These are phyloP conservation scores for Papilionanthe hybrid DNA, from an alignment of 116 monocot genomes.

Conservation along the genomic window DNA sequence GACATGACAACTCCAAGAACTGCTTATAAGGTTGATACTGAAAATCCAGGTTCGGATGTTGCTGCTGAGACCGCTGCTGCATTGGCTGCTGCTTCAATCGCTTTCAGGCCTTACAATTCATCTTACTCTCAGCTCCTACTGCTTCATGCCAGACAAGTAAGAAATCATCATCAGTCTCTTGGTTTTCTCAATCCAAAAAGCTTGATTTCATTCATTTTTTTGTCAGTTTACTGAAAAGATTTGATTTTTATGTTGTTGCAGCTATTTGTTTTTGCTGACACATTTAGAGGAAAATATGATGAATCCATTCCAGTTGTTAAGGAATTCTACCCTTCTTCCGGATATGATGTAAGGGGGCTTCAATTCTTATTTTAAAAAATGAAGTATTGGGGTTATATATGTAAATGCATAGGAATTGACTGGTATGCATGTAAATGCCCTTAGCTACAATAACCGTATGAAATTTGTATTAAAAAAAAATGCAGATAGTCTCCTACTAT, in stretches of 20 bases:
- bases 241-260: conserved; percentile 14
- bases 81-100: conserved; percentile 72
- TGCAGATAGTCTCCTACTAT: too few relatives aligned
- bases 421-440: too few relatives aligned
- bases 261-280: conserved; percentile 87
- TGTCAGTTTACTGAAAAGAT: background rate
- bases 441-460: too few relatives aligned
- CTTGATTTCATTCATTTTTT: background rate
- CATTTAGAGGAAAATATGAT: conserved; percentile 71
- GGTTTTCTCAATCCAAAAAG: background rate
- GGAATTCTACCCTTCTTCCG: conserved; percentile 67
- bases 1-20: conserved; percentile 68
- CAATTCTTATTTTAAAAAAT: background rate
- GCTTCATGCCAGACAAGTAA: conserved; percentile 61
- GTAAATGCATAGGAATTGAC: too few relatives aligned
- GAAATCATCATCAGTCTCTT: background rate
- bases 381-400: too few relatives aligned
- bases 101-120: conserved; percentile 58
- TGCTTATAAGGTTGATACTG: conserved; percentile 48
- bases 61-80: conserved; percentile 79
- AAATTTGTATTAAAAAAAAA: too few relatives aligned
- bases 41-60: conserved; percentile 66
- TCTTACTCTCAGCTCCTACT: conserved; percentile 61
- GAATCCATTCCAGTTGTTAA: conserved; percentile 32
- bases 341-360: conserved; percentile 47